Conservation (phyloP, 2,329 filamentous ascomycete species). For the Diaporthe destruens region DNA sequence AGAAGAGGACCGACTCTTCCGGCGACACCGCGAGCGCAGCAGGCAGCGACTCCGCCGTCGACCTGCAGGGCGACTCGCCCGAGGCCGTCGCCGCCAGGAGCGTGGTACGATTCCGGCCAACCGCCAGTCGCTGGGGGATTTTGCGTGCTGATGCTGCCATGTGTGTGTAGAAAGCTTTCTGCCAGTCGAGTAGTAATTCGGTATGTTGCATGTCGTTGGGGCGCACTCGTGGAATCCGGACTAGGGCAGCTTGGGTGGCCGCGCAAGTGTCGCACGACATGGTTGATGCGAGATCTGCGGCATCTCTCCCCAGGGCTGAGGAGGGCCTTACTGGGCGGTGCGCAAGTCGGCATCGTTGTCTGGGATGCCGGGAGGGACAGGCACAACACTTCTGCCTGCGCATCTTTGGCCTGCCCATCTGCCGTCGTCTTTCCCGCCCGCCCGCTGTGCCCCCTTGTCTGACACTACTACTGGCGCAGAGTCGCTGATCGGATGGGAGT, state of each 20-base stretch:
- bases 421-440: not conserved
- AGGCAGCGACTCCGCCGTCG: constrained; percentile 43
- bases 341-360: not conserved
- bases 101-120: constrained; percentile 66
- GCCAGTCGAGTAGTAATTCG: constrained; percentile 76
- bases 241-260: not conserved
- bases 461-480: constrained; percentile 38
- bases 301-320: not conserved
- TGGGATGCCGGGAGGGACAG: not conserved
- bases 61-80: constrained; percentile 67
- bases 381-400: not conserved
- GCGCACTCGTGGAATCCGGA: not conserved
- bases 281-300: not conserved
- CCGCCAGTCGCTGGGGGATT: constrained; percentile 17
- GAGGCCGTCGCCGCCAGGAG: constrained; percentile 75
- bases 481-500: not conserved
- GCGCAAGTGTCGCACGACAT: constrained; percentile 13
- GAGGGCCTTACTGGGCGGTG: not conserved
- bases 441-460: constrained; percentile 7
- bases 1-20: constrained; percentile 52
- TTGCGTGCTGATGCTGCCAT: constrained; percentile 41
- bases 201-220: constrained; percentile 54
- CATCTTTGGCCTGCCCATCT: not conserved
- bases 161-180: constrained; percentile 79
- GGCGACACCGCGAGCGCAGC: constrained; percentile 30